Base-by-base conservation (phyloP, 2,329 filamentous ascomycete genomes). In the Alternaria ventricosa region DNA sequence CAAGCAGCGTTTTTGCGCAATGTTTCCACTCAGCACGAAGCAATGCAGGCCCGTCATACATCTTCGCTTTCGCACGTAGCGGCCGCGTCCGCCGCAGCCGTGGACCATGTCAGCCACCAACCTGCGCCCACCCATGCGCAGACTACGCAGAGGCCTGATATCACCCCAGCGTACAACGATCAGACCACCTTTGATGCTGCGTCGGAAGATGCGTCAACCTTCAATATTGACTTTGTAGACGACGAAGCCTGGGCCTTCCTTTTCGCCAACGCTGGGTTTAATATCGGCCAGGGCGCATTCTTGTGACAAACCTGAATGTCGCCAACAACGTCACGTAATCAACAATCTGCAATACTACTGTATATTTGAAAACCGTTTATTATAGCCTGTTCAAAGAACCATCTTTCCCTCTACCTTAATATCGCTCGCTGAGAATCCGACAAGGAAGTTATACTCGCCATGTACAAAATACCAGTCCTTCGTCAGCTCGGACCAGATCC, bases 201-300 rank as follows among this genome's bases (percentile, higher is more conserved):
- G 9, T 41, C 36, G 15, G 36, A 41, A 41, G 36, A 57, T 11
- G n/a, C 25, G 9, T 55, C 53, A 27, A 45, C 8, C 22, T 46
- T 55, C 23, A 41, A 55, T 5, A 55, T 51, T 25, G 49, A 27
- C 49, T 51, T 51, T 22, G 49, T 27, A 33, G 28, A 51, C 11
- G 49, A 55, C 53, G 53, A 55, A 45, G 41, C 23, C 33, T 55
- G 33, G 53, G 33, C 53, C n/a, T 44, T 28, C 15, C 20, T 55
- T 23, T 55, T 55, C 23, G 53, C 53, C n/a, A 45, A 43, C 27
- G 23, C 57, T 18, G 61, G 61, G 5, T 64, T 64, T 46, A 57
- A 60, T 3, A 36, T 60, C 43, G 51, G 55, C 33, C 23, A 53
- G 23, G 57, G 61, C 13, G 25, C 41, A 20, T 55, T 55, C 36